These are phyloP conservation scores for Pleurotus eryngii DNA, from an alignment of 768 basidiomycete genomes.

Conservation along the genomic window DNA sequence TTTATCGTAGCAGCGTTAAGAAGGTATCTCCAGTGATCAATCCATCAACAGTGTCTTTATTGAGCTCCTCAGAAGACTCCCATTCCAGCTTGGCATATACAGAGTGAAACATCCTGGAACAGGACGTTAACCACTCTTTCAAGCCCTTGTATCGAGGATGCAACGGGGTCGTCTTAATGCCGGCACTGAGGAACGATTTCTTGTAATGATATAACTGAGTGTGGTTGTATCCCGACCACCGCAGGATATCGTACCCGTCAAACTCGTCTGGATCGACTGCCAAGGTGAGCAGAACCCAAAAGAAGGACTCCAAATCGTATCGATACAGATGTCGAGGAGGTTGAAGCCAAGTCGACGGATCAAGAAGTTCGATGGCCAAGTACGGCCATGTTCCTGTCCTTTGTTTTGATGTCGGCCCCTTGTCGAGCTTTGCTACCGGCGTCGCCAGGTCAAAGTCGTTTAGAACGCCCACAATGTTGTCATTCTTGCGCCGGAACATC, in stretches of 20 bases:
- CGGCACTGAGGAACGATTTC: no score
- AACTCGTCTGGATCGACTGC: background rate
- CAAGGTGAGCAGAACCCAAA: background rate
- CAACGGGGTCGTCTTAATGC: no score
- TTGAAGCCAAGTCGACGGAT: no score
- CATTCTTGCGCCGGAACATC: background rate
- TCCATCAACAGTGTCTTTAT: background rate
- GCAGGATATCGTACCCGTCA: background rate
- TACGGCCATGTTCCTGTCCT: conserved; percentile 1
- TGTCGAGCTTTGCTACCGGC: background rate
- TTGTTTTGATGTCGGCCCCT: background rate
- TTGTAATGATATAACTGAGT: background rate
- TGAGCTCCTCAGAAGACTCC: background rate
- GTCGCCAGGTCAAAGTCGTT: conserved; percentile 5
- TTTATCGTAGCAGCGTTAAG: background rate
- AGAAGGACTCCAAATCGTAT: conserved; percentile 2
- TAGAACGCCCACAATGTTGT: background rate
- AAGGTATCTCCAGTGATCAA: background rate
- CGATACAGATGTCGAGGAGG: conserved; percentile 1
- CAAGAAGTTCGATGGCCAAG: background rate
- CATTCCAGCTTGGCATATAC: background rate
- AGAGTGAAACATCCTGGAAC: background rate
- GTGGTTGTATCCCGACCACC: background rate
- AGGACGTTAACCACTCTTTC: background rate
- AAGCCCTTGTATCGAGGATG: no score